These are phyloP conservation scores for Phaeolepiota aurea DNA, from an alignment of 768 basidiomycete genomes.

Conservation along the genomic window DNA sequence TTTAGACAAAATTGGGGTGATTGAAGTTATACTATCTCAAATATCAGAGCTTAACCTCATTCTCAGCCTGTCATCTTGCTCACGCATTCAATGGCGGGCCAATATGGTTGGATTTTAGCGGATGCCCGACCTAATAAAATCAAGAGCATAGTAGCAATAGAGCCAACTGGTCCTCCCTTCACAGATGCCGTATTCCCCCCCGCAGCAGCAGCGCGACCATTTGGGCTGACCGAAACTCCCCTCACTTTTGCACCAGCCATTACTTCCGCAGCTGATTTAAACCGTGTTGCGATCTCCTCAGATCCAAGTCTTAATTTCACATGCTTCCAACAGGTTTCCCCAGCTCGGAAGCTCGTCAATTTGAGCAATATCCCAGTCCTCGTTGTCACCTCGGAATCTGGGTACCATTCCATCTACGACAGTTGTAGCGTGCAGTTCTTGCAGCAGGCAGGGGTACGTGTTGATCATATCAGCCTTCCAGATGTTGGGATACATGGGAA, in stretches of 20 bases:
- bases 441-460: conserved; percentile 32
- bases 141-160: conserved; percentile 39
- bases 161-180: conserved; percentile 45
- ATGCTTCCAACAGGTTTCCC: conserved; percentile 33
- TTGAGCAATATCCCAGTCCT: conserved; percentile 35
- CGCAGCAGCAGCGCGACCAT: conserved; percentile 28
- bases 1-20: conserved; percentile 39
- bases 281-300: conserved; percentile 16
- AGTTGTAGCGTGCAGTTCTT: conserved; percentile 34
- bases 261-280: conserved; percentile 26
- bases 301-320: conserved; percentile 18
- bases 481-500: conserved; percentile 41
- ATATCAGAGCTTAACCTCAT: neutral
- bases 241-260: conserved; percentile 34
- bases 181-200: conserved; percentile 28
- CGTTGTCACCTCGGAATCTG: conserved; percentile 38
- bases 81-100: conserved; percentile 44
- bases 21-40: conserved; percentile 7
- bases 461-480: conserved; percentile 30
- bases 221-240: conserved; percentile 40
- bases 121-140: conserved; percentile 35
- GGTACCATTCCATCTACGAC: conserved; percentile 44
- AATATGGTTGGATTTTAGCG: conserved; percentile 39
- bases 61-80: conserved; percentile 35
- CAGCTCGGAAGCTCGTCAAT: conserved; percentile 33